Base-by-base conservation (phyloP, 352 stramenopile genomes). In the Pythium sukuiense region DNA sequence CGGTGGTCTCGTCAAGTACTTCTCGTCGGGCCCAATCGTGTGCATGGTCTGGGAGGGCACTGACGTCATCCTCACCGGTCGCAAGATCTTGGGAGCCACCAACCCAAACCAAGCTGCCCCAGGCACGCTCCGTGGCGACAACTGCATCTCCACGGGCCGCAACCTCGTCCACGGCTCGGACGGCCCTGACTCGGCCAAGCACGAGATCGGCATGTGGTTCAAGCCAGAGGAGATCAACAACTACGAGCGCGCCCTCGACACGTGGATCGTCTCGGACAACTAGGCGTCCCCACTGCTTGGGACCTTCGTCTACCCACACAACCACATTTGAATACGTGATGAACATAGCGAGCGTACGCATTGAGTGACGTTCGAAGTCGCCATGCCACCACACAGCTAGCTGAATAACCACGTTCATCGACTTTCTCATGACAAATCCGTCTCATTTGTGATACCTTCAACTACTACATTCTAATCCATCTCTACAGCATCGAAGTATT, bases 131-230 rank as follows among this genome's bases (percentile, higher is more conserved):
- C 94, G 95, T 57, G 96, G 96, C 56, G 96, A 99, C 82, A 98
- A 95, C 76, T 95, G 83, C 79, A 92, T 97, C 70, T 91, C 85
- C 35, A 93, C 89, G 59, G 90, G 90, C 65, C 84, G 92, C 61
- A 98, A 98, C 81, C 90, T 98, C 56, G 81, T 96, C 64, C 94
- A 98, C 80, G 94, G 93, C 71, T 96, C 84, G 77, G 95, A 98
- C 71, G 89, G 82, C 59, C 88, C 91, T 6, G 92, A 98, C 70
- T 90, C 83, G 63, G 94, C 93, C 67, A 90, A 93, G 69, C 87
- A 97, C 78, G 95, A 98, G 73, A 96, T 97, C 74, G 77, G 68
- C 73, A 97, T 98, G 89, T 98, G 93, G 92, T 98, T 98, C 77
- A 90, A 74, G 30, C 77, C 83, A 13, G 92, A 96, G 61, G 92